phyloP scores from a whole-genome alignment of 2,329 filamentous ascomycete species.

The Trichoderma asperellum region DNA sequence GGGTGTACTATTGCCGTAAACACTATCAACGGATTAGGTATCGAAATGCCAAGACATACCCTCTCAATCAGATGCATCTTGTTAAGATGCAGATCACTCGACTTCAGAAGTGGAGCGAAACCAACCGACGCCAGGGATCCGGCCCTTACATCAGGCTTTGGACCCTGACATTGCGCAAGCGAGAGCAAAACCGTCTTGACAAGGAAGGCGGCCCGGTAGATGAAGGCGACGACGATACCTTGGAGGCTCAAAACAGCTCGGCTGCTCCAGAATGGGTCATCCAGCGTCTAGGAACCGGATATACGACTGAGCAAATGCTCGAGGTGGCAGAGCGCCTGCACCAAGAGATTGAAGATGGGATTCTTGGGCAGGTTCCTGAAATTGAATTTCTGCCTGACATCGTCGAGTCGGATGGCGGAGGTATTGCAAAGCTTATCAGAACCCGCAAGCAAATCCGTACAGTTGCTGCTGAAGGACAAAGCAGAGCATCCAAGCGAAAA shows the following conservation, averaged over 20 bases:
- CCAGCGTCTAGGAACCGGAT: conserved; percentile 50
- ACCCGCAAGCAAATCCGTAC: conserved; percentile 32
- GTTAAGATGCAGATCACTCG: conserved; percentile 65
- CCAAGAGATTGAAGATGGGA: conserved; percentile 48
- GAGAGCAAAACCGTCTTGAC: conserved; percentile 62
- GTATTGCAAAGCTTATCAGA: conserved; percentile 34
- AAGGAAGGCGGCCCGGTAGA: conserved; percentile 37
- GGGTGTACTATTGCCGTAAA: conserved; percentile 79
- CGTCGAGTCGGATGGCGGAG: conserved; percentile 42
- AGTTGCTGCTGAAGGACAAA: conserved; percentile 4
- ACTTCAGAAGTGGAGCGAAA: conserved; percentile 65
- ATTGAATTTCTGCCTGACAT: conserved; percentile 64
- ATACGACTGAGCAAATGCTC: conserved; percentile 53
- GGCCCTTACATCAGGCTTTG: conserved; percentile 51
- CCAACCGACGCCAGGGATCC: conserved; percentile 45
- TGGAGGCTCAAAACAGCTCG: conserved; percentile 41
- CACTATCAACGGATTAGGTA: conserved; percentile 80
- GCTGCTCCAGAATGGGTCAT: conserved; percentile 56
- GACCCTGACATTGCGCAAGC: conserved; percentile 65
- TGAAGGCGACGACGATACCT: conserved; percentile 41
- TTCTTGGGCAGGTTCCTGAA: conserved; percentile 56
- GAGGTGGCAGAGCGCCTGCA: conserved; percentile 53
- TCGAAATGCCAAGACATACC: conserved; percentile 64
- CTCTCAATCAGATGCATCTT: conserved; percentile 65
- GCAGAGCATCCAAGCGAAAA: conserved; percentile 36